A percentile compares a stretch with the other conserved stretches of the same genome.
Evolutionary conservation across 2,329 filamentous ascomycete species (phyloP).

Genomic region (Ceratocystis albifundus): DNA sequence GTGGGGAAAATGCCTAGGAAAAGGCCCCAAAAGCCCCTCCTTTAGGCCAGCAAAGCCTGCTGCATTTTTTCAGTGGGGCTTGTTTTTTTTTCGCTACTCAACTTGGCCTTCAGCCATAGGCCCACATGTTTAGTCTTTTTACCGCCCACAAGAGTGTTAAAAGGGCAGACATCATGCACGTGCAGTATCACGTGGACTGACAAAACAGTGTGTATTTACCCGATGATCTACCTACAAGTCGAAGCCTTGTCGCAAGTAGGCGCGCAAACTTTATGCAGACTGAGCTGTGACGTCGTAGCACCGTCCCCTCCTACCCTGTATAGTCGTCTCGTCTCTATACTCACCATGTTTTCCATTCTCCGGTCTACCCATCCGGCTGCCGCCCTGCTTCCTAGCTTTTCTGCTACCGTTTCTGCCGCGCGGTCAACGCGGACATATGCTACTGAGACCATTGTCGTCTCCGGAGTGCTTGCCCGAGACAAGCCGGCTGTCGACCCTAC

Average conservation of each 20-base stretch:
- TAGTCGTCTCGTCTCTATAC: neutral
- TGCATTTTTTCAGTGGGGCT: slow-evolving; percentile 9
- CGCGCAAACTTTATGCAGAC: neutral
- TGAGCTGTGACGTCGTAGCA: neutral
- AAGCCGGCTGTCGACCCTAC: slow-evolving; percentile 28
- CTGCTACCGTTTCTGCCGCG: neutral
- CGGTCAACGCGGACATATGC: slow-evolving; percentile 22
- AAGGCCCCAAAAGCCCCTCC: neutral
- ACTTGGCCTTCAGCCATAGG: too few relatives aligned
- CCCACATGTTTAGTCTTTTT: too few relatives aligned
- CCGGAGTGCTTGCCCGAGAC: slow-evolving; percentile 22
- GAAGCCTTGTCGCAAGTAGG: neutral
- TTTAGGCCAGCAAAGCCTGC: slow-evolving; percentile 2
- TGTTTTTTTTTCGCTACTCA: slow-evolving; percentile 5
- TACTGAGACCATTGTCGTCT: slow-evolving; percentile 24
- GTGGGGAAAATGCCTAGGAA: neutral
- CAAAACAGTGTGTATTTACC: neutral
- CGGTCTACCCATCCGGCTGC: slow-evolving; percentile 6
- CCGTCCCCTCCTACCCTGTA: neutral
- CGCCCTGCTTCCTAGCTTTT: slow-evolving; percentile 14
- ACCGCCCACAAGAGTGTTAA: neutral
- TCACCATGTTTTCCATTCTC: slow-evolving; percentile 6
- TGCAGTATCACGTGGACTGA: neutral
- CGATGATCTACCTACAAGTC: neutral
- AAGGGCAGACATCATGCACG: neutral